phyloP scores from a whole-genome alignment of 139 green algal genomes.

The Micromonas pusilla region DNA sequence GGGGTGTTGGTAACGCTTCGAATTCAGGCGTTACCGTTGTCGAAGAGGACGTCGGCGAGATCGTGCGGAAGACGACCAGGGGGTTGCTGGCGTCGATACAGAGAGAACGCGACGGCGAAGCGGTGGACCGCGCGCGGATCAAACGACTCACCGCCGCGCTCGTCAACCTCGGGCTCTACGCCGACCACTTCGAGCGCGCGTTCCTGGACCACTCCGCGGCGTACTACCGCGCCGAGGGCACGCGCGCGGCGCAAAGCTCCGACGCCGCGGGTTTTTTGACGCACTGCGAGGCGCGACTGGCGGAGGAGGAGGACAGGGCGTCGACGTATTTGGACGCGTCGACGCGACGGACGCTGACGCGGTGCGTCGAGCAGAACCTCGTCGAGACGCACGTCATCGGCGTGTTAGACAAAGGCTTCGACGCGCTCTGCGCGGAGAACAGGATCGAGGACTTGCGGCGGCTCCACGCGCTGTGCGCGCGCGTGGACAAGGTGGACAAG shows the following conservation, averaged over 20 bases:
- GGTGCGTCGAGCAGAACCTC: constrained; percentile 65
- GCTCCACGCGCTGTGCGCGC: constrained; percentile 59
- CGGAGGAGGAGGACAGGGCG: constrained; percentile 80
- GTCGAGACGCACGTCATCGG: constrained; percentile 57
- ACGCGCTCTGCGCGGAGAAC: constrained; percentile 62
- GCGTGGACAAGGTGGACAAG: constrained; percentile 54
- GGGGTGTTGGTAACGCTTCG: too few species aligned
- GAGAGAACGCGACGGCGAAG: constrained; percentile 63
- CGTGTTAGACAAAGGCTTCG: constrained; percentile 59
- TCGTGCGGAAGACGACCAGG: constrained; percentile 51
- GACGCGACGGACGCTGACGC: constrained; percentile 67
- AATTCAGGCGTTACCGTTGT: too few species aligned
- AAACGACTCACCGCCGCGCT: constrained; percentile 65
- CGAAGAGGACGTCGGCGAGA: neutral
- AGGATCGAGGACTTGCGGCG: constrained; percentile 69
- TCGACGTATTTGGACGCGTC: constrained; percentile 69
- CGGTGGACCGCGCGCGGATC: constrained; percentile 65
- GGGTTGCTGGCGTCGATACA: constrained; percentile 65
- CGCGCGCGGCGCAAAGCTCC: constrained; percentile 49
- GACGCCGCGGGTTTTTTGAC: constrained; percentile 80
- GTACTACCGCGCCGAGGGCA: constrained; percentile 57
- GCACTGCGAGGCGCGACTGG: constrained; percentile 78
- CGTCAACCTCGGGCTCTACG: constrained; percentile 56
- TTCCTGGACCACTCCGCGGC: constrained; percentile 39
- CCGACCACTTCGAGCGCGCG: constrained; percentile 41